These are phyloP conservation scores for Metarhizium rileyi DNA, from an alignment of 2,329 filamentous ascomycete genomes.

Conservation along the genomic window DNA sequence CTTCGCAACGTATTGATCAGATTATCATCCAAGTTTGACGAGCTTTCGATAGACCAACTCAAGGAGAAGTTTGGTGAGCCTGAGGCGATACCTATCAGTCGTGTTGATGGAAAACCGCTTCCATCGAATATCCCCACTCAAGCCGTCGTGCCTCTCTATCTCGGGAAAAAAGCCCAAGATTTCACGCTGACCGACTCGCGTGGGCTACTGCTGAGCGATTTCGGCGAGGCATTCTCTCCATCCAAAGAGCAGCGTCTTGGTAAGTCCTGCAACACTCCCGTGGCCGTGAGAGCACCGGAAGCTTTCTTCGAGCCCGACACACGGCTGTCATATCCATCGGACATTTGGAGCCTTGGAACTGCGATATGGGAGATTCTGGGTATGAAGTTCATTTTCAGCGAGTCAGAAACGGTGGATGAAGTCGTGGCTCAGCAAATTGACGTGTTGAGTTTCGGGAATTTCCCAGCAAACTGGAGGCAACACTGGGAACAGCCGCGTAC, in stretches of 20 bases:
- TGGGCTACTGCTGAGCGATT: constrained; percentile 23
- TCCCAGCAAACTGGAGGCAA: not conserved
- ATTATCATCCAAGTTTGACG: constrained; percentile 9
- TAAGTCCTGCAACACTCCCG: too few relatives aligned
- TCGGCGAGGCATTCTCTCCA: constrained; percentile 23
- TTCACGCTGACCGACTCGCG: constrained; percentile 18
- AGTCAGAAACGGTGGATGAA: not conserved
- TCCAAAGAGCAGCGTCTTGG: too few relatives aligned
- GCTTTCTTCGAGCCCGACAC: too few relatives aligned
- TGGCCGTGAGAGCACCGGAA: too few relatives aligned
- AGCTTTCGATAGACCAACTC: constrained; percentile 21
- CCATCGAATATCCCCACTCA: constrained; percentile 17
- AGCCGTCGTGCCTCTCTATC: constrained; percentile 12
- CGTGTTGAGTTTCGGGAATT: not conserved
- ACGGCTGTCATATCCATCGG: constrained; percentile 21
- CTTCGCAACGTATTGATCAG: constrained; percentile 14
- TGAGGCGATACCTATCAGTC: constrained; percentile 16
- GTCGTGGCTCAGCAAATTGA: not conserved
- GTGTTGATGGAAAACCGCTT: constrained; percentile 14
- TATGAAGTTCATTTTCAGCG: constrained; percentile 2
- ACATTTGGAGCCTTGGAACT: constrained; percentile 30
- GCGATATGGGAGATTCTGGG: constrained; percentile 25
- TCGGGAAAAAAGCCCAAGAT: constrained; percentile 19
- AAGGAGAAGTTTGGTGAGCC: constrained; percentile 21
- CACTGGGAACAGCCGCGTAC: not conserved